Conservation (phyloP, 1,284 basidiomycete species). For the Peniophora sp. region DNA sequence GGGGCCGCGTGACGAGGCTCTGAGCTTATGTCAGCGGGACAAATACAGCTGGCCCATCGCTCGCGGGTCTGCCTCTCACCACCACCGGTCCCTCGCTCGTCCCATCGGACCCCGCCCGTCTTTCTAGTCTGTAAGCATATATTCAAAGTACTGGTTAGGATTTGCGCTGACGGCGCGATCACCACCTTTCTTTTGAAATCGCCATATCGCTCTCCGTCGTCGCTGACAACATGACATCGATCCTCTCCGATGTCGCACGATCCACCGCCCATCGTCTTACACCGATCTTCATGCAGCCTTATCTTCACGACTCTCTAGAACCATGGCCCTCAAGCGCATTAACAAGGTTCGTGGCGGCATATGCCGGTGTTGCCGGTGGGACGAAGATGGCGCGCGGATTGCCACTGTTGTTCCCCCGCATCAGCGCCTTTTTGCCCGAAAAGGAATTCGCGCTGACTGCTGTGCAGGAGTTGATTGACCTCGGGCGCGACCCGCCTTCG, state of each 20-base stretch:
- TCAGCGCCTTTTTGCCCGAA: constrained; percentile 4
- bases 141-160: constrained; percentile 1
- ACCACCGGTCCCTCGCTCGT: constrained; percentile 17
- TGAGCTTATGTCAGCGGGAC: constrained; percentile 1
- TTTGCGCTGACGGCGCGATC: constrained; percentile 1
- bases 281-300: constrained; percentile 14
- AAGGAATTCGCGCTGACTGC: constrained; percentile 7
- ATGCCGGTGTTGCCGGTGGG: too few species aligned
- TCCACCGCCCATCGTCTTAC: constrained; percentile 11
- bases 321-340: constrained; percentile 96
- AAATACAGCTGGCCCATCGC: not conserved
- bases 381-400: not conserved
- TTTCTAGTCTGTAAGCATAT: constrained; percentile 19
- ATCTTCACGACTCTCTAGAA: constrained; percentile 16
- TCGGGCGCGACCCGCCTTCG: constrained; percentile 93
- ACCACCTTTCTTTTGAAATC: not conserved
- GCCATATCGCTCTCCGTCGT: not conserved
- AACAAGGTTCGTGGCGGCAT: constrained; percentile 71
- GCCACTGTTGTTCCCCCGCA: not conserved
- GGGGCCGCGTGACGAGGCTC: not conserved
- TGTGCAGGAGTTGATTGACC: constrained; percentile 89
- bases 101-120: constrained; percentile 9
- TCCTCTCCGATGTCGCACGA: constrained; percentile 17
- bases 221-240: constrained; percentile 8
- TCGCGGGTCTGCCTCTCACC: constrained; percentile 3